These are phyloP conservation scores for Cyberlindnera mrakii DNA, from an alignment of 805 yeast genomes.

Conservation along the genomic window DNA sequence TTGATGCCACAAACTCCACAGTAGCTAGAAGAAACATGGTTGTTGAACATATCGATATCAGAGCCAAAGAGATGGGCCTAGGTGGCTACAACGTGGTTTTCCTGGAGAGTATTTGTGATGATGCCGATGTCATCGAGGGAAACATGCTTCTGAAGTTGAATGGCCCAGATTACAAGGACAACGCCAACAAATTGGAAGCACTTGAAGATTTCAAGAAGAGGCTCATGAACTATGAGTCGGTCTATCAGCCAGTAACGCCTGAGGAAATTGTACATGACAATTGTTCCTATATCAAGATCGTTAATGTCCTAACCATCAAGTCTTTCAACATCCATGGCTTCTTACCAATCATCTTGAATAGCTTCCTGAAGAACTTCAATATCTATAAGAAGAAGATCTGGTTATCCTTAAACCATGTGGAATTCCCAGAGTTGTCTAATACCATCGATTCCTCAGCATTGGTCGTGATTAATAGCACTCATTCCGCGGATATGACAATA, in stretches of 20 bases:
- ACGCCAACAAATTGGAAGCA: conserved; percentile 18
- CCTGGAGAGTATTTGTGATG: conserved; percentile 30
- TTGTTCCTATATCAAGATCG: conserved; percentile 54
- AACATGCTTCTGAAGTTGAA: conserved; percentile 28
- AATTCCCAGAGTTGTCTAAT: conserved; percentile 2
- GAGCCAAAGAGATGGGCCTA: conserved; percentile 24
- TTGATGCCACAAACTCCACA: conserved; percentile 49
- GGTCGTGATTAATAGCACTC: not conserved
- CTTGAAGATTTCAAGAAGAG: conserved; percentile 36
- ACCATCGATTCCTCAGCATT: not conserved
- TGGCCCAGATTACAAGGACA: conserved; percentile 26
- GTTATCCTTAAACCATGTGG: conserved; percentile 7
- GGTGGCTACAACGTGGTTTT: conserved; percentile 39
- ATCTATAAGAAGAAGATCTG: conserved; percentile 19
- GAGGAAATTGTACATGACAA: conserved; percentile 35
- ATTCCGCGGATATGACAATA: conserved; percentile 1
- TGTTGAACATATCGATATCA: conserved; percentile 29
- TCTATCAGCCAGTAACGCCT: conserved; percentile 41
- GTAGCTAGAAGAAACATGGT: conserved; percentile 35
- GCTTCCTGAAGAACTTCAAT: conserved; percentile 17
- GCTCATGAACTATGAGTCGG: conserved; percentile 44
- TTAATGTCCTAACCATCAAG: conserved; percentile 52
- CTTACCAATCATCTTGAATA: conserved; percentile 14
- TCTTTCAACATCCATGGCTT: conserved; percentile 44
- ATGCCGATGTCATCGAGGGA: conserved; percentile 22